These are phyloP conservation scores for Zarea fungicola DNA, from an alignment of 2,329 filamentous ascomycete species.

Conservation along the genomic window DNA sequence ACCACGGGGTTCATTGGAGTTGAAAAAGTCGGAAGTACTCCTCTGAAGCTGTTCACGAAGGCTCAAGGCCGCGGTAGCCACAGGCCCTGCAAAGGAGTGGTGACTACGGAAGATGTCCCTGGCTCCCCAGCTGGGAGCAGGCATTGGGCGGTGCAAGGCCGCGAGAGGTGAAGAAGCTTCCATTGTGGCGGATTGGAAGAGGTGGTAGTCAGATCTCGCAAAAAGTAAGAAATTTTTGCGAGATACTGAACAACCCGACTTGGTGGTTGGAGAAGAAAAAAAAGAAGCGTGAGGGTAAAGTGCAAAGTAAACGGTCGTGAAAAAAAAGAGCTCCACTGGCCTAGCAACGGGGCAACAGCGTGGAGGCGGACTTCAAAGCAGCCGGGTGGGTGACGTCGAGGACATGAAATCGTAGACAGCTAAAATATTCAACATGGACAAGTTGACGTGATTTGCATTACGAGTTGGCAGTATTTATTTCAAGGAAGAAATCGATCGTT, in stretches of 20 bases:
- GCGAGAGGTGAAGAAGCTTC: constrained; percentile 91
- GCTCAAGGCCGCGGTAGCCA: constrained; percentile 60
- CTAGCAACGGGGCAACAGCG: constrained; percentile 16
- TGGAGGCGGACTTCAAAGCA: constrained; percentile 17
- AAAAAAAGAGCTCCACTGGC: constrained; percentile 14
- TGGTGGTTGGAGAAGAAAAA: constrained; percentile 9
- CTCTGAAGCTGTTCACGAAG: constrained; percentile 69
- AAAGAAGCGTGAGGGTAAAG: not conserved
- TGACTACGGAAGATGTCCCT: constrained; percentile 49
- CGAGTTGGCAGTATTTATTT: not conserved
- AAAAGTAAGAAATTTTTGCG: constrained; percentile 2
- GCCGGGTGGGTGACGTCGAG: constrained; percentile 20
- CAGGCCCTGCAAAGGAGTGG: constrained; percentile 44
- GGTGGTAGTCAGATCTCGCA: constrained; percentile 10
- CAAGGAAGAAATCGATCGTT: not conserved
- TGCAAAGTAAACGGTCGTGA: constrained; percentile 13
- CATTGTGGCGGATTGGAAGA: constrained; percentile 49
- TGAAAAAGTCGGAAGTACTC: constrained; percentile 71
- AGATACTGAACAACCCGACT: constrained; percentile 15
- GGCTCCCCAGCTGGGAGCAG: constrained; percentile 53
- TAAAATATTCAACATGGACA: not conserved
- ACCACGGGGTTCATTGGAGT: constrained; percentile 67
- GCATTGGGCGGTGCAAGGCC: constrained; percentile 75
- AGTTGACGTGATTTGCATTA: not conserved
- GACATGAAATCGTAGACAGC: not conserved